Percentiles rank a stretch among this genome's conserved stretches.
These are phyloP conservation scores for Amanita rimosa DNA, from an alignment of 768 basidiomycete species.

Conservation along the genomic window DNA sequence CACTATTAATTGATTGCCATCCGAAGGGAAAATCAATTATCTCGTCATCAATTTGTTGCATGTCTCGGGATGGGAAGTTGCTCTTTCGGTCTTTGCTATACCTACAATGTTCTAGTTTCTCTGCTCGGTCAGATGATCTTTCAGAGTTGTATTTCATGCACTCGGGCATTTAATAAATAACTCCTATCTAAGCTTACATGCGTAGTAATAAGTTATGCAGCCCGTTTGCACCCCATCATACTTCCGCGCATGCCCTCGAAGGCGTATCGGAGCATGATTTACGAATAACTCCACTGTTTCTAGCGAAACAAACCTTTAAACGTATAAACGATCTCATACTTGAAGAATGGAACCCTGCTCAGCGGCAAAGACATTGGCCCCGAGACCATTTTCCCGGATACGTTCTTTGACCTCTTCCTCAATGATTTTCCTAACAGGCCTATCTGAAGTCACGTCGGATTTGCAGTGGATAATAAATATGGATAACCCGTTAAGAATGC, in stretches of 20 bases:
- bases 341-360: conserved; percentile 64
- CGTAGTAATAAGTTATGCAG: too few relatives aligned
- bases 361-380: conserved; percentile 57
- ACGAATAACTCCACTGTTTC: neutral
- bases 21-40: neutral
- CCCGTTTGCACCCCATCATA: too few relatives aligned
- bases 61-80: neutral
- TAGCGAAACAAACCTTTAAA: neutral
- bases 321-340: conserved; percentile 15
- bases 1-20: conserved; percentile 3
- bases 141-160: conserved; percentile 1
- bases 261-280: neutral
- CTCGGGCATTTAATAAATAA: neutral
- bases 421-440: conserved; percentile 56
- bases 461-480: conserved; percentile 89
- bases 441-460: conserved; percentile 43
- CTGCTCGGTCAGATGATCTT: neutral
- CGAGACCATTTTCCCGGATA: conserved; percentile 51
- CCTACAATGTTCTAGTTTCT: neutral
- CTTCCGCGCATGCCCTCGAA: too few relatives aligned
- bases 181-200: too few relatives aligned
- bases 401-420: conserved; percentile 59
- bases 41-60: neutral
- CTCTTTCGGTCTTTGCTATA: neutral
- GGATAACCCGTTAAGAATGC: conserved; percentile 44